Evolutionary conservation across 2,329 filamentous ascomycete genomes (phyloP).

Genomic region (Calycina marina): DNA sequence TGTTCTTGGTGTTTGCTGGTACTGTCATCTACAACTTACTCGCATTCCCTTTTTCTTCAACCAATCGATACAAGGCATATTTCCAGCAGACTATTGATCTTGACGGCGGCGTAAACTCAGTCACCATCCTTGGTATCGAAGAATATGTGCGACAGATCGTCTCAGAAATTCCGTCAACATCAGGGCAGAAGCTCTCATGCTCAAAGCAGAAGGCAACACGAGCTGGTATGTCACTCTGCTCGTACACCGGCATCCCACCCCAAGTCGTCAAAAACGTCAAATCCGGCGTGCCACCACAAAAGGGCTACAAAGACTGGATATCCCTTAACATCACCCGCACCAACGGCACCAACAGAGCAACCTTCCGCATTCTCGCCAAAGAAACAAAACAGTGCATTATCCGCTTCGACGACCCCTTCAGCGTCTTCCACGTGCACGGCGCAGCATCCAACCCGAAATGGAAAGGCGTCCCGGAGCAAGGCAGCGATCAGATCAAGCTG

Average conservation of each 20-base stretch:
- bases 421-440: conserved; percentile 47
- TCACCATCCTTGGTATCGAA: conserved; percentile 54
- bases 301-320: conserved; percentile 43
- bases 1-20: conserved; percentile 57
- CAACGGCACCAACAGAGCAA: conserved; percentile 34
- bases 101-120: conserved; percentile 53
- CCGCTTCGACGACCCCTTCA: conserved; percentile 53
- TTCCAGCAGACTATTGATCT: conserved; percentile 75
- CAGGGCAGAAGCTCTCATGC: conserved; percentile 45
- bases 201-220: conserved; percentile 23
- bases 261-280: conserved; percentile 38
- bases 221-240: conserved; percentile 47
- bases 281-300: conserved; percentile 27
- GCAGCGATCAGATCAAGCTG: conserved; percentile 54
- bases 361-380: conserved; percentile 50
- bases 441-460: conserved; percentile 44
- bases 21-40: conserved; percentile 76
- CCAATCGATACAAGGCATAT: conserved; percentile 70
- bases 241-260: conserved; percentile 55
- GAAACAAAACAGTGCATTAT: conserved; percentile 73
- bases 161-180: conserved; percentile 52
- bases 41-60: conserved; percentile 75
- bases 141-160: conserved; percentile 55
- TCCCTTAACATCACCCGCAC: conserved; percentile 42
- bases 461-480: conserved; percentile 44